These are phyloP conservation scores for Podaxis sp. DNA, from an alignment of 768 basidiomycete genomes.

Conservation along the genomic window DNA sequence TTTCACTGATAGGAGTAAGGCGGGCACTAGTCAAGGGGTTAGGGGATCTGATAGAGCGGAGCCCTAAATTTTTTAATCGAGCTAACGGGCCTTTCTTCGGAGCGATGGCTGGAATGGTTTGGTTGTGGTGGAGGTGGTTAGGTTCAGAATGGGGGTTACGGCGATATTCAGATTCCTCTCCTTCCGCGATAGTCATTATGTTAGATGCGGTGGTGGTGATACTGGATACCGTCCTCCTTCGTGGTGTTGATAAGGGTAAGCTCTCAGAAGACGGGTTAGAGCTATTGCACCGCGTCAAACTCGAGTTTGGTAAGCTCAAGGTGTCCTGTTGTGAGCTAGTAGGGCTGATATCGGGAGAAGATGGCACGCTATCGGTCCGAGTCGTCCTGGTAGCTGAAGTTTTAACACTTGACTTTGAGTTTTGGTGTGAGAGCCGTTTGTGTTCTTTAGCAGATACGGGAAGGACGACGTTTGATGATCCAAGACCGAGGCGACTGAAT, in stretches of 20 bases:
- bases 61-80: neutral
- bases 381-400: neutral
- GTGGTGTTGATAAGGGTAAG: neutral
- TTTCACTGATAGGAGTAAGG: neutral
- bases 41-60: conserved; percentile 6
- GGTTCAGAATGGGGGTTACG: neutral
- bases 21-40: neutral
- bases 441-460: conserved; percentile 38
- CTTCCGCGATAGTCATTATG: neutral
- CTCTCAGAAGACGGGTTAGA: neutral
- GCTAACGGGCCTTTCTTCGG: neutral
- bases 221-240: neutral
- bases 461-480: conserved; percentile 33
- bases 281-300: neutral
- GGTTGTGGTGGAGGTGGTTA: neutral
- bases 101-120: neutral
- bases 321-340: neutral
- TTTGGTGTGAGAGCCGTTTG: conserved; percentile 3
- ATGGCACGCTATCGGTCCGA: neutral
- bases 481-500: conserved; percentile 38
- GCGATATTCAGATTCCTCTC: neutral
- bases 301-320: neutral
- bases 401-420: neutral
- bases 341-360: neutral
- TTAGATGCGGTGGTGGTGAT: neutral